Evolutionary conservation across 1,139 yeast genomes (phyloP), one percentile per base, ranked within the genome.

Genomic region (Hyphopichia burtonii): DNA sequence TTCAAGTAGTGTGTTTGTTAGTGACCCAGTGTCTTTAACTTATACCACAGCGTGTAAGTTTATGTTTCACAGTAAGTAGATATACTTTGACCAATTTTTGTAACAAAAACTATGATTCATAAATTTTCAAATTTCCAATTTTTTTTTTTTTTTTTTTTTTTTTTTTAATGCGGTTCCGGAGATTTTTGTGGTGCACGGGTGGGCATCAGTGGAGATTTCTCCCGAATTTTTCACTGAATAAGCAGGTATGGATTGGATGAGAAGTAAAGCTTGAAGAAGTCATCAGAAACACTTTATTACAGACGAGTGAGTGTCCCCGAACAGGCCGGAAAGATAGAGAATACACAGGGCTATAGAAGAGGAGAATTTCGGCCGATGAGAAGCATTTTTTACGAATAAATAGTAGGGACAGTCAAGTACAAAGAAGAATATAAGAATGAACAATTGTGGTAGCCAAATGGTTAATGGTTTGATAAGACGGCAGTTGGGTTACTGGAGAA

Each of bases 71-170:
- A 20, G 23, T 20, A 20, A 20, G 8, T 8, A 20, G 23, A n/a
- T n/a, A n/a, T 20, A 8, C 23, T 25, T 11, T 25, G 12, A 25
- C 28, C 38, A 31, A 38, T 23, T 43, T 31, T 31, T 9, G 17
- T 31, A 9, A 17, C 33, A 31, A 7, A 31, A 31, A 31, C 14
- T 31, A 31, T 31, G 33, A 31, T 31, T 31, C 33, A 31, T 31
- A 31, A 17, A 31, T n/a, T 31, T 28, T 22, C 23, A 22, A 22
- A 9, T 22, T 22, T 22, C 9, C 3, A 16, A 8, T 17, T 18
- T 12, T 31, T 18, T 18, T 31, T 31, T 31, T 31, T 16, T 25
- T 25, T 25, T 25, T 10, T 25, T 25, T 25, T 25, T 25, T 25
- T 25, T 25, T 25, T 25, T 25, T 10, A 9, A 12, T 8, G 28